Evolutionary conservation across 495 filamentous ascomycete genomes (phyloP), one percentile per base, ranked within the genome.

Genomic region (Tetracladium setigerum): DNA sequence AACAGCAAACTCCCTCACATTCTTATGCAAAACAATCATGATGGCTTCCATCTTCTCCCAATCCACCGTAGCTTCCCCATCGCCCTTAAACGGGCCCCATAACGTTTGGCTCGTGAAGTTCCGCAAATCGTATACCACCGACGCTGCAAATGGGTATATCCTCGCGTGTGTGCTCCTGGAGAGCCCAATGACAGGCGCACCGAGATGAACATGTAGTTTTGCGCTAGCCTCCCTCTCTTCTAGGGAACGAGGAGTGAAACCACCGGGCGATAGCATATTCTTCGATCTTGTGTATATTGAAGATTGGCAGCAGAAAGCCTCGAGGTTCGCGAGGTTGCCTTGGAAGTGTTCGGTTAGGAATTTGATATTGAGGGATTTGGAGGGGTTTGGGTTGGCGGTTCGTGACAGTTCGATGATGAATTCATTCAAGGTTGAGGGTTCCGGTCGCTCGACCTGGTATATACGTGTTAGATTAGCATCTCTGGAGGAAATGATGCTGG

Each of bases 41-140:
- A 83, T 69, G 0, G 79, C 77, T 52, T 86, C 82, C 16, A 83
- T 59, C 65, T 79, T 83, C 58, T 86, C 82, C 82, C 82, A 86
- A 53, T 86, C 81, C 2, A 82, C 77, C 9, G 56, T 58, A 24
- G 65, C 61, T 6, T 56, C 61, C 1, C 70, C 71, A 55, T 82
- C 78, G 33, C 67, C 61, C 37, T 65, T 49, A 58, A 82, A 86
- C 0, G 82, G 82, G 0, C 82, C 82, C 81, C 82, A 84, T 13
- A 67, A 48, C 0, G 64, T 78, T 5, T 55, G 52, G 4, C 65
- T 56, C 0, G 72, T 79, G 60, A 83, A 81, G 54, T 81, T 68
- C 2, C 82, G 64, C 9, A 86, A 59, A 52, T 86, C 80, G 50
- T 84, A 86, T 12, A 84, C 78, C 49, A 72, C 69, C 41, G 74